Evolutionary conservation across 1,139 yeast genomes (phyloP), one percentile per base, ranked within the genome.

Genomic region (Taphrina pruni): DNA sequence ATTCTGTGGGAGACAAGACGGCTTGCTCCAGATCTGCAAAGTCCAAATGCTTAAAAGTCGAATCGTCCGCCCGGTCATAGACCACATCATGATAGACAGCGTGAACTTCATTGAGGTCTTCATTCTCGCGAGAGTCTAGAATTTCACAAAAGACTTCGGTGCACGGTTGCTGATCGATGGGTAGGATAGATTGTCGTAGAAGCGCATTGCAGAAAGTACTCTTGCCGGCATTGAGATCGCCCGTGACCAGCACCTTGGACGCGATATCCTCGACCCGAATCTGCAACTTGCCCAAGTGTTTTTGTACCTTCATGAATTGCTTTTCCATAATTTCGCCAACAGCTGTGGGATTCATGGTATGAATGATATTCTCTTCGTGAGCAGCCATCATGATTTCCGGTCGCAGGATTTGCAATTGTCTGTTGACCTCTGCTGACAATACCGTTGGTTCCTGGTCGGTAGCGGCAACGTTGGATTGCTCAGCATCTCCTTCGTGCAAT

Each of bases 141-240:
- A 95, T 95, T 78, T 95, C 99, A 78, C 97, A 93, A 76, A 95
- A 95, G 0, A 95, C 97, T 70, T 91, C 88, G 0, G 99, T 95
- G 75, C 98, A 93, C 0, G 99, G 99, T 76, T 95, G 97, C 76
- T 95, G 99, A 78, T 95, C 99, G 75, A 90, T 97, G 0, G 99
- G 99, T 64, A 94, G 81, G 0, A 95, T 79, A 68, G 86, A 85
- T 71, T 96, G 84, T 73, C 95, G 83, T 72, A 95, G 80, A 62
- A 95, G 81, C 0, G 97, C 95, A 76, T 95, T 95, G 79, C 99
- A 95, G 75, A 95, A 91, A 0, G 97, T 90, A 0, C 97, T 91
- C 77, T 95, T 95, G 5, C 99, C 99, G 0, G 99, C 90, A 78
- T 95, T 95, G 74, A 95, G 84, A 78, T 95, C 99, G 61, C 99